Evolutionary conservation across 1,139 yeast species (phyloP), one percentile per base, ranked within the genome.

Genomic region (Hyphopichia burtonii): DNA sequence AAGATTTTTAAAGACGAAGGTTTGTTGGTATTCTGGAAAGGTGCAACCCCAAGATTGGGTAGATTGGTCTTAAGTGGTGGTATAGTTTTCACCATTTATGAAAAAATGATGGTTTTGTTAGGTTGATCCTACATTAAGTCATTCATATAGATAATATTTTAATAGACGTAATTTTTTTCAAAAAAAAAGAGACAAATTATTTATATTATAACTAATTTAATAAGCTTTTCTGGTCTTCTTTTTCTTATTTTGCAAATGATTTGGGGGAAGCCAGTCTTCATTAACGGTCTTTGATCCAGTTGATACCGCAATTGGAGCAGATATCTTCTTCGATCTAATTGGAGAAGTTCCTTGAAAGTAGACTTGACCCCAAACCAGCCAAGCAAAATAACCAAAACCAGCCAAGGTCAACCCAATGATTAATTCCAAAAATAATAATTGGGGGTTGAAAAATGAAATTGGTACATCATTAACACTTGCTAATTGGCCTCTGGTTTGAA

Each of bases 41-140:
- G 99, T 46, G 96, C 98, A 34, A 91, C 98, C 1, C 99, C 99
- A 40, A 76, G 99, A 59, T 71, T 93, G 50, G 99, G 98, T 3
- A 78, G 99, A 54, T 76, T 93, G 58, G 82, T 91, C 36, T 75
- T 93, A 58, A 86, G 96, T 67, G 98, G 98, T 44, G 98, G 98
- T 52, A 91, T 91, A 51, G 97, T 91, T 14, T 91, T 91, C 65
- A 91, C 97, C 28, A 86, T 91, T 44, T 91, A 91, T 63, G 98
- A 91, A 61, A 87, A 89, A 67, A 86, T 91, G 71, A 71, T 91
- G 65, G 79, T 76, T 22, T 50, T 86, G 14, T 59, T 87, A 59
- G 54, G 50, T 22, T 57, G 16, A 23, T 25, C 28, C 28, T 25
- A 25, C 28, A 25, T 8, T 4, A 25, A 25, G 11, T 9, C 4